Conservation (phyloP, 2,329 filamentous ascomycete genomes). For the Calonectria multiphialidica region DNA sequence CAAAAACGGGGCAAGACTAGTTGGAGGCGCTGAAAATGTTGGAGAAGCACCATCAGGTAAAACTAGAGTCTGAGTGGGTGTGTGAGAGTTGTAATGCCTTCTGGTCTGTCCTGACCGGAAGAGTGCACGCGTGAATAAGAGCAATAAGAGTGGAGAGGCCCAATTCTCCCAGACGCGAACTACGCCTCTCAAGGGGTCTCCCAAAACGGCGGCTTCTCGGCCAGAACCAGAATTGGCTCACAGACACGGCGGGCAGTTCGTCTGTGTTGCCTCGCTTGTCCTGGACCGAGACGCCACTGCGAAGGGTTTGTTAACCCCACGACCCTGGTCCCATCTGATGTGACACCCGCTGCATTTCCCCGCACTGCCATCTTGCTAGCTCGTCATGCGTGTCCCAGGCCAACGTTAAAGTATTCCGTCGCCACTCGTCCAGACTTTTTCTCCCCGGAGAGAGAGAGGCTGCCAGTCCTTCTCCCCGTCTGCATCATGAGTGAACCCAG, state of each 20-base stretch:
- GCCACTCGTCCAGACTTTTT: not conserved
- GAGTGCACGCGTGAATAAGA: not conserved
- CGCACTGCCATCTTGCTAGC: slow-evolving; percentile 10
- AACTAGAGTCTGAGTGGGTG: not conserved
- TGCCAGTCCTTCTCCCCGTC: not conserved
- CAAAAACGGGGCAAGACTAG: slow-evolving; percentile 1
- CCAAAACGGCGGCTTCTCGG: not conserved
- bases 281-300: not conserved
- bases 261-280: not conserved
- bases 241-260: not conserved
- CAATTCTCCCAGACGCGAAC: not conserved
- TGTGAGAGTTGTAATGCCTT: not conserved
- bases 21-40: slow-evolving; percentile 5
- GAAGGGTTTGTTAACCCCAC: not conserved
- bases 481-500: not conserved
- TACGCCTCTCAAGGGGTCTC: not conserved
- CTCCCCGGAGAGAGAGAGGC: not conserved
- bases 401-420: slow-evolving; percentile 1
- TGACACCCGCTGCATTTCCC: slow-evolving; percentile 17
- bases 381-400: not conserved
- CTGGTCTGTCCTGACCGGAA: not conserved
- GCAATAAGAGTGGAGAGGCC: not conserved
- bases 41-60: not conserved
- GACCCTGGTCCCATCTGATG: slow-evolving; percentile 1
- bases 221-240: slow-evolving; percentile 3